phyloP scores from a whole-genome alignment of 164 flowering plant species.

The Magnolia changhungtana region DNA sequence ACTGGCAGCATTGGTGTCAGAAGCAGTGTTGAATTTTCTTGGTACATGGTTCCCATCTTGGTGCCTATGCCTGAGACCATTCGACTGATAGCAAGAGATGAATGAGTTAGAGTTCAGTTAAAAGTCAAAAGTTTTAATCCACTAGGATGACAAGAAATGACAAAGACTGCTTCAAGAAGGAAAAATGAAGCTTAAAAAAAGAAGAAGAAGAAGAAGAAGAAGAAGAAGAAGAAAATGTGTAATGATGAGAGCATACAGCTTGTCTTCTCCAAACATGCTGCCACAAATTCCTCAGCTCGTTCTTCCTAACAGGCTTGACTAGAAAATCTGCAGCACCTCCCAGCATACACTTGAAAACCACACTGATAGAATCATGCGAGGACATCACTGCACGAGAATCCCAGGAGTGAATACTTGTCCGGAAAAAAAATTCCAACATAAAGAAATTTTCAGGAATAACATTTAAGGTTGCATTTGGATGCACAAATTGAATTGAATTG shows the following conservation, averaged over 20 bases:
- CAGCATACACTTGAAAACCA: constrained; percentile 86
- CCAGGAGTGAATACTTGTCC: neutral
- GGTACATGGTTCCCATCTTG: constrained; percentile 42
- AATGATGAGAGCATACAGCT: constrained; percentile 45
- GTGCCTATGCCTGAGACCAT: constrained; percentile 12
- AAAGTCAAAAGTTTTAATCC: neutral
- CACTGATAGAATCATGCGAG: constrained; percentile 65
- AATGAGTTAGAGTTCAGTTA: neutral
- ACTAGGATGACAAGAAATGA: neutral
- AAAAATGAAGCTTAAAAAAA: neutral
- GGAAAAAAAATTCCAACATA: neutral
- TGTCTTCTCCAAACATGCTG: constrained; percentile 98
- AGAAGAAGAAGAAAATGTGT: neutral
- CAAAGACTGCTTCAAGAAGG: neutral
- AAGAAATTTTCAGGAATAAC: neutral
- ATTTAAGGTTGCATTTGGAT: no score
- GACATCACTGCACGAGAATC: constrained; percentile 84
- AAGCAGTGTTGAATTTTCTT: constrained; percentile 36
- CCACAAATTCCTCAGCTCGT: constrained; percentile 90
- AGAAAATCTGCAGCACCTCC: constrained; percentile 96
- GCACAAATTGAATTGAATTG: no score
- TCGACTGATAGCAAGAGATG: constrained; percentile 26
- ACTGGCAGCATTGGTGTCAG: constrained; percentile 52
- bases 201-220: no score
- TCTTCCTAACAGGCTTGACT: constrained; percentile 85